phyloP scores from a whole-genome alignment of 2,329 filamentous ascomycete genomes.

The Magnaporthiopsis incrustans region DNA sequence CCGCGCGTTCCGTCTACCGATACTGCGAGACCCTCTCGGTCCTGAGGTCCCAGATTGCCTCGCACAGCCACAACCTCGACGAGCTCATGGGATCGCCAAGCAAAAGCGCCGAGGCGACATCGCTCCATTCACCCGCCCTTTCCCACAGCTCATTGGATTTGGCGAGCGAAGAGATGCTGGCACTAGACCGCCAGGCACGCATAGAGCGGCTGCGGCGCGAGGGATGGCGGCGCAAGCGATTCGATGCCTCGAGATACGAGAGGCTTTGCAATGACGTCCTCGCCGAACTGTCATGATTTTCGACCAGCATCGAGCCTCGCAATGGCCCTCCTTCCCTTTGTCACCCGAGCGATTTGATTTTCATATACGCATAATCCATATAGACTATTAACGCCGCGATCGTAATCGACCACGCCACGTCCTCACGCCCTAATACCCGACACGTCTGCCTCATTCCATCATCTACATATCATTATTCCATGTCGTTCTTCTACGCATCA shows the following conservation, averaged over 20 bases:
- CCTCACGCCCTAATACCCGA: too few relatives aligned
- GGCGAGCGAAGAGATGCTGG: constrained; percentile 26
- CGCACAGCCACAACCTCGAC: constrained; percentile 40
- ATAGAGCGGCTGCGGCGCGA: constrained; percentile 46
- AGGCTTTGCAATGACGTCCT: constrained; percentile 42
- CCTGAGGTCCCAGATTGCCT: constrained; percentile 39
- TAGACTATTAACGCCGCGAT: too few relatives aligned
- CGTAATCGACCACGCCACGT: too few relatives aligned
- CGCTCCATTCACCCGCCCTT: constrained; percentile 7
- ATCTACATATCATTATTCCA: too few relatives aligned
- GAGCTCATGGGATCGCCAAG: constrained; percentile 23
- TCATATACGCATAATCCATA: too few relatives aligned
- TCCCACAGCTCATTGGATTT: too few relatives aligned
- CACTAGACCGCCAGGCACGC: constrained; percentile 37
- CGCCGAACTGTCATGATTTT: constrained; percentile 34
- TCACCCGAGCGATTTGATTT: too few relatives aligned
- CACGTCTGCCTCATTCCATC: too few relatives aligned
- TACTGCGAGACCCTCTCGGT: constrained; percentile 39
- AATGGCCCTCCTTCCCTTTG: too few relatives aligned
- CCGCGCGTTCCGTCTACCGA: constrained; percentile 35
- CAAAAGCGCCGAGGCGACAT: constrained; percentile 13
- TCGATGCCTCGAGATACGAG: constrained; percentile 45
- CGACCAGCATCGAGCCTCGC: too few relatives aligned
- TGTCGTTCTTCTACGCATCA: too few relatives aligned
- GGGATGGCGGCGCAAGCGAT: constrained; percentile 49